These are phyloP conservation scores for Pseudopyrenochaeta lycopersici DNA, from an alignment of 2,329 filamentous ascomycete species.

Conservation along the genomic window DNA sequence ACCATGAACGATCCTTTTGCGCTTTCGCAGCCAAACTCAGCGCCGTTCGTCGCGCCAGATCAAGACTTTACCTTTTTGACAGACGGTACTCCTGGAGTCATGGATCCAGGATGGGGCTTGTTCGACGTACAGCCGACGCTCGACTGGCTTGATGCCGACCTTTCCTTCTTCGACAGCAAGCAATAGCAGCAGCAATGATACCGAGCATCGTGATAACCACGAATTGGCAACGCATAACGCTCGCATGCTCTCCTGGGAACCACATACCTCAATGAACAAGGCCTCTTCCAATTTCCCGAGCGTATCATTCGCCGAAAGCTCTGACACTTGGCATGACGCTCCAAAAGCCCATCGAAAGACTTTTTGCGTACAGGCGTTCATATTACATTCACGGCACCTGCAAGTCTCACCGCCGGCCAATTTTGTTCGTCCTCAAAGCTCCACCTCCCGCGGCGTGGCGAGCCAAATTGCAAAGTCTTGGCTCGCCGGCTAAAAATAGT, in stretches of 20 bases:
- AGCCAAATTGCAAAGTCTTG: constrained; percentile 3
- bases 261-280: too few relatives aligned
- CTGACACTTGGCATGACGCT: too few relatives aligned
- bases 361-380: too few relatives aligned
- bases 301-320: too few relatives aligned
- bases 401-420: neutral
- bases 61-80: neutral
- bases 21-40: too few relatives aligned
- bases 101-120: constrained; percentile 21
- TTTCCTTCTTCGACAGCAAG: constrained; percentile 18
- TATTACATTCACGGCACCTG: too few relatives aligned
- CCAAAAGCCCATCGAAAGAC: too few relatives aligned
- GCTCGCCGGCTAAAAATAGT: constrained; percentile 16
- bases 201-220: neutral
- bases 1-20: too few relatives aligned
- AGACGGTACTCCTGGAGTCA: neutral
- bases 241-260: neutral
- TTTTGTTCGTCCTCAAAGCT: neutral
- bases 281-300: too few relatives aligned
- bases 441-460: too few relatives aligned
- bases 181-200: neutral
- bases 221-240: neutral
- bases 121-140: constrained; percentile 32
- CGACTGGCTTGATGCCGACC: constrained; percentile 32
- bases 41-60: neutral